Base-by-base conservation (phyloP, 768 basidiomycete species). In the Suillus bovinus region DNA sequence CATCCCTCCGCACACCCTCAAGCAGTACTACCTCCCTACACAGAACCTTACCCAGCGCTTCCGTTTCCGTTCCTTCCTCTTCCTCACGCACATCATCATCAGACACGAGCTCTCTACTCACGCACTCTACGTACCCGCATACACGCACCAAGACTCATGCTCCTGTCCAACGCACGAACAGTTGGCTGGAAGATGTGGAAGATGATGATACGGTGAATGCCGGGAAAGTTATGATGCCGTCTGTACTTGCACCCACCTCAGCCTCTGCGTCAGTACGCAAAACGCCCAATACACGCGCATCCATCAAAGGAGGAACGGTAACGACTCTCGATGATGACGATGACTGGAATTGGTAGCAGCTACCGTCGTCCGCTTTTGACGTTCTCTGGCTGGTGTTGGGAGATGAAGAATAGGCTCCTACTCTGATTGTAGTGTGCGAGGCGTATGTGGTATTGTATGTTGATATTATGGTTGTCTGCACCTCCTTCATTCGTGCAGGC, bases 291-390 rank as follows among this genome's bases (percentile, higher is more conserved):
- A 60, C 52, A 64, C 13, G 53, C 61, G 34, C 44, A 54, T 34
- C 62, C 49, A 33, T 60, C 36, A 39, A 59, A 41, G n/a, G 55
- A 42, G 27, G 46, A 24, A 24, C 41, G 33, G 56, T 57, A n/a
- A 61, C 68, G 41, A 67, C 67, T 0, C 68, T 70, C 13, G 77
- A 79, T 53, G 81, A 83, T 46, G 84, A 83, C 54, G 83, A 86
- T 31, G 82, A 82, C 62, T 87, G 85, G 86, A 86, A 86, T 67
- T 87, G 86, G 86, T 86, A 71, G 71, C 13, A 4, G 24, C 4
- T 47, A 29, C 17, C 9, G 9, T 29, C 17, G 29, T 24, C 24
- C 10, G 17, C 14, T 46, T 14, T 59, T 31, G 58, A 14, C 11
- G 11, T 13, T 24, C 3, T 38, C 36, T 55, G 22, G 36, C 7